Conservation (phyloP, 2,329 filamentous ascomycete genomes). For the Acephala macrosclerotiorum region DNA sequence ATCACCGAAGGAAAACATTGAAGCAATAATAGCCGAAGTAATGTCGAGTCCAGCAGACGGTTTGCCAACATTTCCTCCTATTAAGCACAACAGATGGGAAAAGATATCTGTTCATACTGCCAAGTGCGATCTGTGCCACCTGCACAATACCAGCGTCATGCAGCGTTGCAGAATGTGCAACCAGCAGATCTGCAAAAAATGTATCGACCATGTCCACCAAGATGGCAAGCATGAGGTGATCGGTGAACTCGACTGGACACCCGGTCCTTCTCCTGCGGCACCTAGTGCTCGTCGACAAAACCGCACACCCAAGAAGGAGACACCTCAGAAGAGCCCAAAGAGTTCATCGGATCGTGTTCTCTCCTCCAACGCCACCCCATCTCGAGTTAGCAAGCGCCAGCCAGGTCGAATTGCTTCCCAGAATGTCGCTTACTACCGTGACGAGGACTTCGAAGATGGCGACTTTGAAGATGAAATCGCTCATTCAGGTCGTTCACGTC, state of each 20-base stretch:
- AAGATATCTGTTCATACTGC: constrained; percentile 21
- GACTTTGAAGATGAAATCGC: no score
- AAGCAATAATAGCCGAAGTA: neutral
- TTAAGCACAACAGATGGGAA: constrained; percentile 13
- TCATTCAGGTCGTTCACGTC: no score
- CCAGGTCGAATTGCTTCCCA: no score
- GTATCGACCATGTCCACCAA: constrained; percentile 8
- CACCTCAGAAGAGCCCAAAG: neutral
- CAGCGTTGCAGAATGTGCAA: constrained; percentile 25
- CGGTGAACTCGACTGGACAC: constrained; percentile 17
- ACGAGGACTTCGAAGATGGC: no score
- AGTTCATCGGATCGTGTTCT: neutral
- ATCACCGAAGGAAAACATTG: no score
- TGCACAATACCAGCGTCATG: constrained; percentile 18
- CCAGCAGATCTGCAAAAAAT: constrained; percentile 22
- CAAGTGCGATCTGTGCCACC: constrained; percentile 23
- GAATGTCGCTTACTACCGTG: no score
- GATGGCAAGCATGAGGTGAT: constrained; percentile 16
- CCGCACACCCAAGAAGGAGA: neutral
- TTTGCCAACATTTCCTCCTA: neutral
- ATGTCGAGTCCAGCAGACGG: neutral
- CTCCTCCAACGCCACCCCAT: neutral
- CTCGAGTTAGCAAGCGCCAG: neutral
- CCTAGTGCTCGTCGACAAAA: neutral
- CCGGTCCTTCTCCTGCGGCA: neutral